These are phyloP conservation scores for Colletotrichum simmondsii DNA, from an alignment of 2,329 filamentous ascomycete genomes.

Conservation along the genomic window DNA sequence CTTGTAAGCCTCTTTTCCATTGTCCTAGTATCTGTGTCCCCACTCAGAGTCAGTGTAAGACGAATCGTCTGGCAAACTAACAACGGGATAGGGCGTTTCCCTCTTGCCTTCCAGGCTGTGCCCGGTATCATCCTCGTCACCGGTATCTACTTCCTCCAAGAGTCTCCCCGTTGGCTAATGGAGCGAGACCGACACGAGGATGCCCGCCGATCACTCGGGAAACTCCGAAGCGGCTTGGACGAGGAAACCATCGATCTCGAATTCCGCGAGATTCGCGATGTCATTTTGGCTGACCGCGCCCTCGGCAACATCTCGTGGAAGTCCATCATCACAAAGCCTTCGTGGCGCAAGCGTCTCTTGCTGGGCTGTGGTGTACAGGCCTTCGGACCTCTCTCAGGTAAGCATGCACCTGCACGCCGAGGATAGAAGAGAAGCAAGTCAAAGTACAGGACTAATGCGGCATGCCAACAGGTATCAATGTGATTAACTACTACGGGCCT, in stretches of 20 bases:
- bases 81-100: constrained; percentile 40
- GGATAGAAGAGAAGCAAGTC: no score
- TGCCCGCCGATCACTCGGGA: constrained; percentile 46
- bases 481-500: constrained; percentile 50
- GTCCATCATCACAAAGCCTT: constrained; percentile 53
- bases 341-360: constrained; percentile 56
- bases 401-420: no score
- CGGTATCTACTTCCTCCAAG: constrained; percentile 41
- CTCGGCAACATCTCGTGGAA: constrained; percentile 47
- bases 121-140: constrained; percentile 37
- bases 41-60: no score
- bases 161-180: constrained; percentile 42
- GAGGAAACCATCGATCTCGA: constrained; percentile 49
- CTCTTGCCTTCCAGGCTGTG: constrained; percentile 43
- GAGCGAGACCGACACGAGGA: constrained; percentile 48
- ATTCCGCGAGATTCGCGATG: constrained; percentile 51
- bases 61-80: not conserved
- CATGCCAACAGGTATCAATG: constrained; percentile 41
- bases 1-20: constrained; percentile 42
- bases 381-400: constrained; percentile 52
- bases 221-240: constrained; percentile 43
- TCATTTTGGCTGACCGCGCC: constrained; percentile 48
- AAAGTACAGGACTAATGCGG: not conserved
- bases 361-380: constrained; percentile 60
- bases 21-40: constrained; percentile 22